Evolutionary conservation across 257 asterid species (phyloP), one percentile per base, ranked within the genome.

Genomic region (Orobanche coerulescens): DNA sequence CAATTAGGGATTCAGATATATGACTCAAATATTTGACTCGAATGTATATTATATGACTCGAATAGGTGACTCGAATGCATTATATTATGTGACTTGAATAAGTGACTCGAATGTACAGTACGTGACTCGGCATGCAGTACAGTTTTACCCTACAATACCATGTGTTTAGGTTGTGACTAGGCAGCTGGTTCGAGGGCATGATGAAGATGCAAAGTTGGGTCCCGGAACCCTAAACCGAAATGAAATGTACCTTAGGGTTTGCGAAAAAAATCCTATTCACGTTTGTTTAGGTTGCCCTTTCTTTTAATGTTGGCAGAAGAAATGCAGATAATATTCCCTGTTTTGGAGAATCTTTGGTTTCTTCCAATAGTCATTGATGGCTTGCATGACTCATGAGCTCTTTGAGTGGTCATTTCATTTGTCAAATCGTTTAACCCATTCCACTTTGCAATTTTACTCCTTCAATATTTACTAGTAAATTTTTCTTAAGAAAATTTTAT

Each of bases 391-490:
- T 58, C 36, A 14, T 26, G 23, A 5, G 30, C 4, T 34, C 4
- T 58, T 37, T 30, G 78, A 59, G n/a, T 66, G 2, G 82, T 76
- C 82, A 55, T 66, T 76, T 76, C 78, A 76, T 60, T 42, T 68
- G 81, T 72, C 78, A 60, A 58, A 58, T 76, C 81, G 18, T 48
- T 68, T 28, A 53, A 49, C 79, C 10, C 59, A 46, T 43, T 65
- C 76, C 58, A 33, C 56, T 50, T 58, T 58, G 65, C 70, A 56
- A 64, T 58, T 64, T 68, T 23, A 53, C 37, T 31, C 44, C 40
- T 40, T 55, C 58, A 44, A 62, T 66, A n/a, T 28, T 54, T 42
- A 26, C 42, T 16, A 30, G n/a, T n/a, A n/a, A n/a, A n/a, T n/a
- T n/a, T n/a, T n/a, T n/a, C n/a, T n/a, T n/a, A n/a, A n/a, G n/a